phyloP scores from a whole-genome alignment of 176 grass and related monocot species.

The Raddia distichophylla region DNA sequence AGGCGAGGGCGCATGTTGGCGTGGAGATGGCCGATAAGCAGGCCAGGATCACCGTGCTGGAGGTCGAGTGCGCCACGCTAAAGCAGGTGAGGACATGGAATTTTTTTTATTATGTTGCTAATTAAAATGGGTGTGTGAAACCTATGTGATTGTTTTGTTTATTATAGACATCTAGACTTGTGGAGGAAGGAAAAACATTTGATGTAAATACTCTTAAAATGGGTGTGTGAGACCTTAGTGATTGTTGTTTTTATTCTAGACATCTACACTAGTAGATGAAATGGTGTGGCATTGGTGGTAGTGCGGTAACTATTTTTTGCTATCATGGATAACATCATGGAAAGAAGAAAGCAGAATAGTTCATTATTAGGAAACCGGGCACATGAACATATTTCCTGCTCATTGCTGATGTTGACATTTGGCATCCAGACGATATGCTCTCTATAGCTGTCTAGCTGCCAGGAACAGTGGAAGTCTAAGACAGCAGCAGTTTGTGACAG shows the following conservation, averaged over 20 bases:
- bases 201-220: too few species aligned
- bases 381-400: neutral
- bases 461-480: neutral
- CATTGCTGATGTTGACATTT: neutral
- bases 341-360: neutral
- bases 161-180: neutral
- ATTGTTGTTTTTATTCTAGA: neutral
- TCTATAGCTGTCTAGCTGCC: neutral
- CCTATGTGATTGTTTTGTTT: neutral
- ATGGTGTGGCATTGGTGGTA: constrained; percentile 6
- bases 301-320: neutral
- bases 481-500: neutral
- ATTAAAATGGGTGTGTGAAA: neutral
- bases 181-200: too few species aligned
- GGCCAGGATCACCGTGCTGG: constrained; percentile 52
- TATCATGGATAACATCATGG: neutral
- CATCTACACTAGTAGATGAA: too few species aligned
- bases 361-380: neutral
- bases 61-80: constrained; percentile 64
- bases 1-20: constrained; percentile 43
- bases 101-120: neutral
- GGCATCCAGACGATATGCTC: neutral
- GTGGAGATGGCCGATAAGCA: constrained; percentile 64
- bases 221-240: neutral
- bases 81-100: constrained; percentile 53